Evolutionary conservation across 768 basidiomycete species (phyloP).

Genomic region (Fomitopsis serialis): DNA sequence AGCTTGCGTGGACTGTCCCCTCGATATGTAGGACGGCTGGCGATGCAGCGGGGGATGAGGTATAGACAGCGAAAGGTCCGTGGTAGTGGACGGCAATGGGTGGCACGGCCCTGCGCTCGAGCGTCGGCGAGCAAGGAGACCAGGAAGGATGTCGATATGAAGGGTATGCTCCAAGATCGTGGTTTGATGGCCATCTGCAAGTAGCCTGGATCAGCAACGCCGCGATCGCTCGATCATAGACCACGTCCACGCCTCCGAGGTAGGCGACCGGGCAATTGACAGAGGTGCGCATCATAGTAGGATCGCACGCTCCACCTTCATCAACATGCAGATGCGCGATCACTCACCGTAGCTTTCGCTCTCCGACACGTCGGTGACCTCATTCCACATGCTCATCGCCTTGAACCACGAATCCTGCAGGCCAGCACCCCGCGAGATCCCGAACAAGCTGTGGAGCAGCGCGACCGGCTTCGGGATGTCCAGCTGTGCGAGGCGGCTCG

Average conservation of each 20-base stretch:
- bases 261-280: no score
- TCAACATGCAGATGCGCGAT: background rate
- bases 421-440: constrained; percentile 29
- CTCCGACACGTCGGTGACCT: constrained; percentile 70
- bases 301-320: no score
- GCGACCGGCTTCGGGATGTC: constrained; percentile 67
- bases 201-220: no score
- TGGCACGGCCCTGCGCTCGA: no score
- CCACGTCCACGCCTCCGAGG: no score
- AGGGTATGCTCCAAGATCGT: no score
- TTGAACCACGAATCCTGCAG: constrained; percentile 48
- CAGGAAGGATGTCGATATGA: no score
- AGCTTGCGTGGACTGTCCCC: constrained; percentile 27
- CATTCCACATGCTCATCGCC: constrained; percentile 66
- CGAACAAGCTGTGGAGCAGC: constrained; percentile 51
- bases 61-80: no score
- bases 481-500: constrained; percentile 52
- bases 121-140: no score
- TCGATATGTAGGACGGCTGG: constrained; percentile 2
- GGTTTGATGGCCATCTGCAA: no score
- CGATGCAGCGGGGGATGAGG: constrained; percentile 22
- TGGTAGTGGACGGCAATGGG: no score
- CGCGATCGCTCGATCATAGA: background rate
- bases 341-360: constrained; percentile 71
- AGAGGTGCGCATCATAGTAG: no score